These are phyloP conservation scores for Acanthamoeba quina DNA, from an alignment of 208 protist species.

Conservation along the genomic window DNA sequence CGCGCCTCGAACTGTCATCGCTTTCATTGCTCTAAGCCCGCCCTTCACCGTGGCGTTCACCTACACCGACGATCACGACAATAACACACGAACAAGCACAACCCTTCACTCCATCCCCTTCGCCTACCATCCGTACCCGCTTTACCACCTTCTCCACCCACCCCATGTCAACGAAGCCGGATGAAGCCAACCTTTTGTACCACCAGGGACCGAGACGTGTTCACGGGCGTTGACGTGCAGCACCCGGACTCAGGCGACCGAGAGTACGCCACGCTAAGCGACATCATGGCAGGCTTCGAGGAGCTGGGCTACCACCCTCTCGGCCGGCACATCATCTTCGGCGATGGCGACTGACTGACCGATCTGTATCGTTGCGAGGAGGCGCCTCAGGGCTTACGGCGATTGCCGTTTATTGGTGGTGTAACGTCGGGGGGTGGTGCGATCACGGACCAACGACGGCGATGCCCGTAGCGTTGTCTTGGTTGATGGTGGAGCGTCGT, in stretches of 20 bases:
- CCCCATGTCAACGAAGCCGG: neutral
- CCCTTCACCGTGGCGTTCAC: slow-evolving; percentile 4
- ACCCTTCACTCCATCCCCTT: neutral
- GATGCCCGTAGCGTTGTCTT: no score
- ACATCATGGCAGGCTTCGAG: neutral
- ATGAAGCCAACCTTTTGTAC: neutral
- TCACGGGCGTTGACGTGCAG: slow-evolving; percentile 1
- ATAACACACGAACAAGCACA: neutral
- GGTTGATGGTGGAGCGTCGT: neutral
- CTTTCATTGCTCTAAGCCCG: neutral
- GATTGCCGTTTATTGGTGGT: neutral
- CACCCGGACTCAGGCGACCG: neutral
- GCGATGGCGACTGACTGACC: neutral
- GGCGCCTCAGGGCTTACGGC: no score
- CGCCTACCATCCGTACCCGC: slow-evolving; percentile 4
- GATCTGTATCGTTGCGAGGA: no score
- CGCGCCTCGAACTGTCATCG: neutral
- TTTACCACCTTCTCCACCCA: neutral
- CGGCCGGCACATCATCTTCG: slow-evolving; percentile 15
- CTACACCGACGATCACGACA: slow-evolving; percentile 11
- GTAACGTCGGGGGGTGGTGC: no score
- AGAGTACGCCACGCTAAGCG: neutral
- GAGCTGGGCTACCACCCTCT: neutral
- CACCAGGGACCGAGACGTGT: neutral
- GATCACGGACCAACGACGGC: no score